phyloP scores from a whole-genome alignment of 164 flowering plant genomes.

The Umbilicus rupestris region DNA sequence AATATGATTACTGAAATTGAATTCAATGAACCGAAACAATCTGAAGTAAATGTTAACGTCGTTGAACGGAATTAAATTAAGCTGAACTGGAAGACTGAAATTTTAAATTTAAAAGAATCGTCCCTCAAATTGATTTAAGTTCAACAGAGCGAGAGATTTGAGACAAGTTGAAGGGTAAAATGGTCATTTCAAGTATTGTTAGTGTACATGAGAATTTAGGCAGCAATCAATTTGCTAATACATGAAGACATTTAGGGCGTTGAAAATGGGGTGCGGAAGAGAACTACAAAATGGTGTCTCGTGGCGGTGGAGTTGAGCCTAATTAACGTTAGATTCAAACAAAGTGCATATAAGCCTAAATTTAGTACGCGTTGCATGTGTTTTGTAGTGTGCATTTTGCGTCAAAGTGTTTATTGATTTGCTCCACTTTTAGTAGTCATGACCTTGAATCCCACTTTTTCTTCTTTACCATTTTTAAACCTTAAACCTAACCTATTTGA shows the following conservation, averaged over 20 bases:
- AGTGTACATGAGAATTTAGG: neutral
- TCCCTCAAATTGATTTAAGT: no score
- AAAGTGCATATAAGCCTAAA: neutral
- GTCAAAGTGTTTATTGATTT: neutral
- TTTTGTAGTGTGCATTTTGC: neutral
- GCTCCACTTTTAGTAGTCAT: no score
- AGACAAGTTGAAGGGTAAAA: neutral
- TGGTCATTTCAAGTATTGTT: neutral
- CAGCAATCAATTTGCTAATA: neutral
- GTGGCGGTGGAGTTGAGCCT: constrained; percentile 1
- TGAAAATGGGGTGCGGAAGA: neutral
- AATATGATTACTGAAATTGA: no score
- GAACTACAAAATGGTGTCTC: neutral
- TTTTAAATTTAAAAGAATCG: no score
- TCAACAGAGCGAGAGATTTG: neutral
- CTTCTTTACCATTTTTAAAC: no score
- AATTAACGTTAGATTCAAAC: constrained; percentile 5
- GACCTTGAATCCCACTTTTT: no score
- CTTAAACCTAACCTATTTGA: no score
- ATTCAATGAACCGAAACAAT: no score
- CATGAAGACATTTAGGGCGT: neutral
- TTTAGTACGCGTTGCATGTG: neutral
- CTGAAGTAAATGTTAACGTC: no score
- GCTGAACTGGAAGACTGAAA: no score
- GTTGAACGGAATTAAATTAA: no score